These are phyloP conservation scores for Colletotrichum euphorbiae DNA, from an alignment of 2,329 filamentous ascomycete species.

Conservation along the genomic window DNA sequence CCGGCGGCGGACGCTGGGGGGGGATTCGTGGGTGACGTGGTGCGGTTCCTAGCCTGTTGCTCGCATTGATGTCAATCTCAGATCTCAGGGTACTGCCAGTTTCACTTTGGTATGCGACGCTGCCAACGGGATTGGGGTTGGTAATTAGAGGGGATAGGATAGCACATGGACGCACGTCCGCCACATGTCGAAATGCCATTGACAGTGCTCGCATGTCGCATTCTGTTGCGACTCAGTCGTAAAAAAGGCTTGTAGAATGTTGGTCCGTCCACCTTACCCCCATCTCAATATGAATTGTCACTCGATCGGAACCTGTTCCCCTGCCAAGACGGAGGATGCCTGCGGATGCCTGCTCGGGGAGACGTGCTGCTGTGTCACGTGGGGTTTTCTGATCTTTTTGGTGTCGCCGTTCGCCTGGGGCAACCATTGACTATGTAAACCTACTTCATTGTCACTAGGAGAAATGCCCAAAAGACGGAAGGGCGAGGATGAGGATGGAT, in stretches of 20 bases:
- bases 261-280: background rate
- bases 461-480: background rate
- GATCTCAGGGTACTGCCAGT: conserved; percentile 30
- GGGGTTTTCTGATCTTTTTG: conserved; percentile 7
- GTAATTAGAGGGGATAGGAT: background rate
- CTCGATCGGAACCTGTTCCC: conserved; percentile 15
- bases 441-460: background rate
- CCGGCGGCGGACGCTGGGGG: conserved; percentile 1
- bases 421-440: background rate
- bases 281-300: conserved; percentile 24
- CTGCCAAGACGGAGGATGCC: conserved; percentile 27
- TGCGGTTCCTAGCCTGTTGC: conserved; percentile 16
- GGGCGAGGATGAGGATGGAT: conserved; percentile 3
- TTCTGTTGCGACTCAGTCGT: background rate
- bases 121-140: background rate
- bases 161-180: conserved; percentile 26
- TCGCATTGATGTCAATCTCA: conserved; percentile 35
- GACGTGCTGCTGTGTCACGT: background rate
- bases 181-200: background rate
- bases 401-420: background rate
- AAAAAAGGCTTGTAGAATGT: background rate
- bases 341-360: conserved; percentile 20
- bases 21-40: conserved; percentile 8
- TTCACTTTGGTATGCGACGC: conserved; percentile 15
- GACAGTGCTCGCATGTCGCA: background rate